phyloP scores from a whole-genome alignment of 768 basidiomycete genomes.

The Tulasnella sp. region DNA sequence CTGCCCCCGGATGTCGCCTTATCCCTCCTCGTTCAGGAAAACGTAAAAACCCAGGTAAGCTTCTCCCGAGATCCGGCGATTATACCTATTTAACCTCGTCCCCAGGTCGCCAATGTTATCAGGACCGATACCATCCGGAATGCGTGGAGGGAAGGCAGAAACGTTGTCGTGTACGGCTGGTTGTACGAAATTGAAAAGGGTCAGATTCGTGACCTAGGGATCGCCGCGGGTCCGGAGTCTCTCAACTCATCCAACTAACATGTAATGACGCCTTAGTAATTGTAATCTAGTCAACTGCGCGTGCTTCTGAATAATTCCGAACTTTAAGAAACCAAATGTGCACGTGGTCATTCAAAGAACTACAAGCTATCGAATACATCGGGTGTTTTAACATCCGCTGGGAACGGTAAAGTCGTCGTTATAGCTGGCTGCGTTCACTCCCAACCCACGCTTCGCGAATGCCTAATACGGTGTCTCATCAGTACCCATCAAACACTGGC shows the following conservation, averaged over 20 bases:
- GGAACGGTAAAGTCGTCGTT: constrained; percentile 25
- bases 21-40: constrained; percentile 17
- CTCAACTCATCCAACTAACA: too few species aligned
- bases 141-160: constrained; percentile 26
- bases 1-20: constrained; percentile 12
- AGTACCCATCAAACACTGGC: not conserved
- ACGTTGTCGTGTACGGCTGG: constrained; percentile 55
- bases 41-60: constrained; percentile 19
- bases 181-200: constrained; percentile 54
- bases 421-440: constrained; percentile 28
- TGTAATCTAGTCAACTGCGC: too few species aligned
- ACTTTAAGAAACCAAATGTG: not conserved
- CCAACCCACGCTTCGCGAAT: constrained; percentile 42
- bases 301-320: too few species aligned
- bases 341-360: not conserved
- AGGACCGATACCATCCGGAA: constrained; percentile 25
- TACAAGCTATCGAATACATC: too few species aligned
- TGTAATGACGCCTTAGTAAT: too few species aligned
- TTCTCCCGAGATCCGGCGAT: not conserved
- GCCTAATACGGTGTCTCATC: constrained; percentile 20
- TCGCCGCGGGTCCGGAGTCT: constrained; percentile 20
- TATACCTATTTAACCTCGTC: not conserved
- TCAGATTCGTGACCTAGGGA: constrained; percentile 40
- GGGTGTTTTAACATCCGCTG: constrained; percentile 21
- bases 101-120: constrained; percentile 26